A percentile compares a stretch with the other conserved stretches of the same genome.
Evolutionary conservation across 257 asterid genomes (phyloP).

Genomic region (Solanum tarijense): DNA sequence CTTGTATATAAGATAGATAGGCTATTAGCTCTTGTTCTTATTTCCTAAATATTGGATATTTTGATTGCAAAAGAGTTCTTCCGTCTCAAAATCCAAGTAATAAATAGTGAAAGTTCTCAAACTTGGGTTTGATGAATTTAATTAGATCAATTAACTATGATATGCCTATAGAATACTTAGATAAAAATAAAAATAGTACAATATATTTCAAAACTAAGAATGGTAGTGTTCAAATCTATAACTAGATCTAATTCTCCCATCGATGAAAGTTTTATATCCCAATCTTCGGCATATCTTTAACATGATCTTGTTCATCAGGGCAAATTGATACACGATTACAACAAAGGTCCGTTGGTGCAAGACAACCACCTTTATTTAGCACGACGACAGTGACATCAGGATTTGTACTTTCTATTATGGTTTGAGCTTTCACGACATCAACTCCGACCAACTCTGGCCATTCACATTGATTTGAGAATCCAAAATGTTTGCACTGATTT

Average conservation of each 20-base stretch:
- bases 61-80: background rate
- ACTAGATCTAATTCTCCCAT: background rate
- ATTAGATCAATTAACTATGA: background rate
- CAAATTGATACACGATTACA: background rate
- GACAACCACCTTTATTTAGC: background rate
- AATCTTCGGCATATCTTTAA: background rate
- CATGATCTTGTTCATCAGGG: background rate
- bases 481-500: background rate
- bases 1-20: background rate
- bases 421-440: background rate
- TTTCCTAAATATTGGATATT: background rate
- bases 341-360: background rate
- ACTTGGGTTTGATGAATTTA: background rate
- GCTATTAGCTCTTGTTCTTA: background rate
- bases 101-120: background rate
- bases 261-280: background rate
- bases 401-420: background rate
- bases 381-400: background rate
- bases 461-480: background rate
- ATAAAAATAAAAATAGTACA: background rate
- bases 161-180: no score
- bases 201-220: background rate
- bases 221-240: background rate
- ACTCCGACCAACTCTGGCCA: background rate
- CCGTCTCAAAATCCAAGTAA: background rate